phyloP scores from a whole-genome alignment of 202 grass and related monocot species.

The Dendrocalamus latiflorus region DNA sequence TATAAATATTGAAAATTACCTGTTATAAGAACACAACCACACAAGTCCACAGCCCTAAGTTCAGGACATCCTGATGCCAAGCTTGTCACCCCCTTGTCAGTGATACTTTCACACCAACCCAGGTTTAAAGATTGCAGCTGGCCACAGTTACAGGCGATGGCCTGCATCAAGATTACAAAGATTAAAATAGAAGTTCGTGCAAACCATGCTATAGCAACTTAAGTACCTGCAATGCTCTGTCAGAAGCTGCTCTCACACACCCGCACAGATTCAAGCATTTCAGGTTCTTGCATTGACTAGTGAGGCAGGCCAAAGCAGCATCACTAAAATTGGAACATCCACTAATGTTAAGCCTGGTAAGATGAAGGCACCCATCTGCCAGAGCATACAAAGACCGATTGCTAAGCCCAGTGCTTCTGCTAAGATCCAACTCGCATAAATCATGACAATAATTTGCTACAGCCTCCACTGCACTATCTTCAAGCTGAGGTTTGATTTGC shows the following conservation, averaged over 20 bases:
- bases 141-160: conserved; percentile 61
- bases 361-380: conserved; percentile 53
- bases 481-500: conserved; percentile 83
- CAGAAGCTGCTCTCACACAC: conserved; percentile 68
- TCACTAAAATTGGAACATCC: conserved; percentile 82
- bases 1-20: conserved; percentile 31
- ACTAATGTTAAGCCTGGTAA: conserved; percentile 90
- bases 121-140: conserved; percentile 72
- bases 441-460: conserved; percentile 74
- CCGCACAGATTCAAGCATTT: conserved; percentile 85
- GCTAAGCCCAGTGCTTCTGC: conserved; percentile 75
- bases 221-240: conserved; percentile 74
- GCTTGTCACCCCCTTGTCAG: conserved; percentile 74
- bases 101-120: conserved; percentile 83
- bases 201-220: neutral
- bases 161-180: conserved; percentile 33
- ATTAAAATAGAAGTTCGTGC: neutral
- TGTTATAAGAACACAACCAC: conserved; percentile 93
- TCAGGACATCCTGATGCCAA: conserved; percentile 91
- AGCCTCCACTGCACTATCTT: conserved; percentile 75
- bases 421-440: conserved; percentile 69
- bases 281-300: conserved; percentile 54
- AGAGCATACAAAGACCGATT: conserved; percentile 74
- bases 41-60: conserved; percentile 74
- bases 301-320: conserved; percentile 60